These are phyloP conservation scores for Micromonas commoda DNA, from an alignment of 139 green algal genomes.

Conservation along the genomic window DNA sequence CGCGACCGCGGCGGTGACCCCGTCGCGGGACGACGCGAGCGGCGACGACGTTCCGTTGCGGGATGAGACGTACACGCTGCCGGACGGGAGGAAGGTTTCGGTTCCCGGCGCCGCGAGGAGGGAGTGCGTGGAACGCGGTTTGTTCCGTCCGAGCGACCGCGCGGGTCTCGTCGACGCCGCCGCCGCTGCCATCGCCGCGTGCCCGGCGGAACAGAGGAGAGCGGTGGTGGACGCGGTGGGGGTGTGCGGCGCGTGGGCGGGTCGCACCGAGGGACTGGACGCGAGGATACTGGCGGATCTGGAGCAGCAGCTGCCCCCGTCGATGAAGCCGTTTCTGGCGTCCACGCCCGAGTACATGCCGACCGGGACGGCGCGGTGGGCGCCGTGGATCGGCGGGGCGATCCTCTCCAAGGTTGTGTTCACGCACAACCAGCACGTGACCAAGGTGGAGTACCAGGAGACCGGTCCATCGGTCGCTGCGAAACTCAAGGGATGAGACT, in stretches of 20 bases:
- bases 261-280: constrained; percentile 37
- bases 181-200: no score
- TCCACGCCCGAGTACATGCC: constrained; percentile 42
- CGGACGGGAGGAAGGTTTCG: background rate
- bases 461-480: constrained; percentile 19
- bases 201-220: constrained; percentile 35
- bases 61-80: background rate
- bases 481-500: background rate
- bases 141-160: background rate
- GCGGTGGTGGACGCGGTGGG: constrained; percentile 48
- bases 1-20: background rate
- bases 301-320: constrained; percentile 30
- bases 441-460: constrained; percentile 36
- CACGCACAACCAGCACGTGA: constrained; percentile 42
- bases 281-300: constrained; percentile 48
- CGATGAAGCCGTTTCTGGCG: constrained; percentile 45
- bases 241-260: constrained; percentile 47
- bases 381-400: constrained; percentile 50
- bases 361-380: constrained; percentile 30
- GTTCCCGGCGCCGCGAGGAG: background rate
- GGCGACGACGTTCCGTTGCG: no score
- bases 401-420: constrained; percentile 48
- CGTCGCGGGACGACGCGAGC: background rate
- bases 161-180: background rate
- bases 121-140: background rate